Evolutionary conservation across 192 early-diverging fungal species (phyloP).

Genomic region (Diversispora eburnea): DNA sequence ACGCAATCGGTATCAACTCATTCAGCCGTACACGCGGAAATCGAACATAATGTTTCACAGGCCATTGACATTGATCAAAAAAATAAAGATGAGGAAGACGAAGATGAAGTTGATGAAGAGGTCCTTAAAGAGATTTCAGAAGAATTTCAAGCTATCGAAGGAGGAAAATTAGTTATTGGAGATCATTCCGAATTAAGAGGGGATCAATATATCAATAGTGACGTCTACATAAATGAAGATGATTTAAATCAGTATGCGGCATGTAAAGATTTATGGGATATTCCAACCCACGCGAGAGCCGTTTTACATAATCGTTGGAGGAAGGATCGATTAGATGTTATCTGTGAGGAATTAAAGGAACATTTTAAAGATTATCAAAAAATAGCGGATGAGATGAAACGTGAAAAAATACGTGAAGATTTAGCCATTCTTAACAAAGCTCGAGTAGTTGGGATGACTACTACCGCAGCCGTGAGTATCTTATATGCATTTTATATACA

Average conservation of each 20-base stretch:
- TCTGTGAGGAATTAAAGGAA: slow-evolving; percentile 17
- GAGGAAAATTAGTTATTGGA: slow-evolving; percentile 22
- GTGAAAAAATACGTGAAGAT: slow-evolving; percentile 31
- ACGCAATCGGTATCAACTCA: neutral
- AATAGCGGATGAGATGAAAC: slow-evolving; percentile 33
- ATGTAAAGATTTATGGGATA: slow-evolving; percentile 32
- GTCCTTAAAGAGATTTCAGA: slow-evolving; percentile 39
- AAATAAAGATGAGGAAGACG: slow-evolving; percentile 33
- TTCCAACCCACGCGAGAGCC: slow-evolving; percentile 32
- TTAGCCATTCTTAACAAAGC: slow-evolving; percentile 25
- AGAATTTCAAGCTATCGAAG: slow-evolving; percentile 42
- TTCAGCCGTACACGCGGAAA: slow-evolving; percentile 16
- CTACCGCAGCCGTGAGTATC: slow-evolving; percentile 53
- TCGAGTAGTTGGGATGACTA: slow-evolving; percentile 57
- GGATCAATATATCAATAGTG: slow-evolving; percentile 31
- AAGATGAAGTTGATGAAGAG: slow-evolving; percentile 50
- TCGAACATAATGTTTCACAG: slow-evolving; percentile 30
- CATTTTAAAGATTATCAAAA: slow-evolving; percentile 23
- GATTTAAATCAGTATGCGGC: slow-evolving; percentile 21
- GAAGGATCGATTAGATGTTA: slow-evolving; percentile 15
- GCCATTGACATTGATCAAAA: slow-evolving; percentile 28
- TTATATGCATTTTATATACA: neutral
- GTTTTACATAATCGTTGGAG: slow-evolving; percentile 40
- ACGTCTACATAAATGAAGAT: slow-evolving; percentile 20
- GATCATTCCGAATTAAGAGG: slow-evolving; percentile 28